Conservation (phyloP, 1,284 basidiomycete genomes). For the Mycena sp. region DNA sequence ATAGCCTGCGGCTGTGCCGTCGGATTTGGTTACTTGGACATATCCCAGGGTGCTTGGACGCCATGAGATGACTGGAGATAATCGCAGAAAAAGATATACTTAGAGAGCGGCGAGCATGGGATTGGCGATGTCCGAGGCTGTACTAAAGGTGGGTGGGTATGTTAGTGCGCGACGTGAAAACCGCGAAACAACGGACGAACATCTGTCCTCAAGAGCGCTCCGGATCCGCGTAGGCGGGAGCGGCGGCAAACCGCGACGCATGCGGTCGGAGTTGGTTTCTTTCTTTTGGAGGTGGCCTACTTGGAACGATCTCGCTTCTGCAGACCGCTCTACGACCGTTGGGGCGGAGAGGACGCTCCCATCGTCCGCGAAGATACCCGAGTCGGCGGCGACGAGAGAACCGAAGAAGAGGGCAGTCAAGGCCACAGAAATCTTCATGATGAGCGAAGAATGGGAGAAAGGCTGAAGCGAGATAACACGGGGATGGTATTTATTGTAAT, state of each 20-base stretch:
- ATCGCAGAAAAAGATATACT: neutral
- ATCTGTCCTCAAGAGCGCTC: neutral
- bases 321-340: too few species aligned
- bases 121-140: neutral
- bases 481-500: neutral
- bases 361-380: neutral
- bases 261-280: constrained; percentile 12
- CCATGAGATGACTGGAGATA: neutral
- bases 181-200: neutral
- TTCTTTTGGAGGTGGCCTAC: neutral
- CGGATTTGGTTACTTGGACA: neutral
- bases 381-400: constrained; percentile 8
- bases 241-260: constrained; percentile 8
- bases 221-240: constrained; percentile 5
- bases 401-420: neutral
- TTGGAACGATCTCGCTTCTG: too few species aligned
- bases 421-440: constrained; percentile 7
- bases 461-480: neutral
- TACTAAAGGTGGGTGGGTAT: neutral
- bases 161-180: too few species aligned
- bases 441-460: neutral
- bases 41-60: neutral
- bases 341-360: too few species aligned
- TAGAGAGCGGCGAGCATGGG: constrained; percentile 1
- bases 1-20: neutral